phyloP scores from a whole-genome alignment of 306 rosid genomes.

The Cucumis cinereus region DNA sequence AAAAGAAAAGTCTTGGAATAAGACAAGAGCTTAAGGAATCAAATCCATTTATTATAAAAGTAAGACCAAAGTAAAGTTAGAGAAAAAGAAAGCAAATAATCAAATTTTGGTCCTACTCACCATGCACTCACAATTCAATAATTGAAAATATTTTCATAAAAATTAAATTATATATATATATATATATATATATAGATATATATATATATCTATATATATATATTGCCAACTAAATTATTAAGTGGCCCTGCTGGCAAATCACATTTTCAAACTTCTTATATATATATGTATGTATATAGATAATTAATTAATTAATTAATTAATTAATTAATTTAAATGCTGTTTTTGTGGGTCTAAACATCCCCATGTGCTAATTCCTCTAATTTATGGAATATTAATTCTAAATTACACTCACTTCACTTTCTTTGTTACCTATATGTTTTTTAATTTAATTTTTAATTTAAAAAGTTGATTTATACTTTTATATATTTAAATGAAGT shows the following conservation, averaged over 20 bases:
- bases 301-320: too few relatives aligned
- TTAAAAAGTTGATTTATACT: not conserved
- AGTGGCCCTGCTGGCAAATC: not conserved
- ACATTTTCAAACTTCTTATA: not conserved
- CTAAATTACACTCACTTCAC: not conserved
- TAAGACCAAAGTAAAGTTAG: not conserved
- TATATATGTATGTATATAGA: too few relatives aligned
- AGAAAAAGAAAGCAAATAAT: not conserved
- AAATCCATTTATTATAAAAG: not conserved
- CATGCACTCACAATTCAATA: not conserved
- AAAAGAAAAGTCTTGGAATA: not conserved
- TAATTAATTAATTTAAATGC: not conserved
- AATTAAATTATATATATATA: not conserved
- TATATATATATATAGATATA: not conserved
- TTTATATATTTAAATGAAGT: not conserved
- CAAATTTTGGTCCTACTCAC: slow-evolving; percentile 7
- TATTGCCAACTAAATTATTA: not conserved
- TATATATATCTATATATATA: not conserved
- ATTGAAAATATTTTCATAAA: not conserved
- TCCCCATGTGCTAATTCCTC: not conserved
- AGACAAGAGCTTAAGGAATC: not conserved
- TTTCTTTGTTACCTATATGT: not conserved
- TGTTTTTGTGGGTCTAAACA: not conserved
- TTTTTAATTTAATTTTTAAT: not conserved
- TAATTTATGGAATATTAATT: not conserved